A percentile compares a stretch with the other conserved stretches of the same genome.
These are phyloP conservation scores for Ogataea methylovora DNA, from an alignment of 805 yeast species.

Conservation along the genomic window DNA sequence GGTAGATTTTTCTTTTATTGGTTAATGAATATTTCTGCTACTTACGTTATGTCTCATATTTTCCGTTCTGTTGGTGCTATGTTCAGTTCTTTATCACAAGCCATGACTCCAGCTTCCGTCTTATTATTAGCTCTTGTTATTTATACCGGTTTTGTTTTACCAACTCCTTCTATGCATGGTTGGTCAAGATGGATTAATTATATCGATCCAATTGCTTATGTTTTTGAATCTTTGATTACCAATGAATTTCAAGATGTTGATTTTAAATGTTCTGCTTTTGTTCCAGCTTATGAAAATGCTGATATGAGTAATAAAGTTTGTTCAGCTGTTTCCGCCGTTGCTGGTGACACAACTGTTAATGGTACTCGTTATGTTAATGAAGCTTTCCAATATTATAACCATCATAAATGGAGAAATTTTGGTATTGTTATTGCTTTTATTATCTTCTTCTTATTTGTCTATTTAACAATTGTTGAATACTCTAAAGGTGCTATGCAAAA, in stretches of 20 bases:
- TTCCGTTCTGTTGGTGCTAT: constrained; percentile 48
- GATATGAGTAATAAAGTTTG: constrained; percentile 9
- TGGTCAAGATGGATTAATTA: constrained; percentile 65
- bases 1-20: constrained; percentile 50
- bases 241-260: constrained; percentile 44
- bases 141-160: constrained; percentile 53
- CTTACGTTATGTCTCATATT: constrained; percentile 46
- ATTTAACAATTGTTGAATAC: constrained; percentile 44
- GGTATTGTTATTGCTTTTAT: constrained; percentile 54
- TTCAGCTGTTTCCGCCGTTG: constrained; percentile 41
- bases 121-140: constrained; percentile 39
- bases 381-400: constrained; percentile 41
- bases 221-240: constrained; percentile 47
- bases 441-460: constrained; percentile 44
- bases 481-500: constrained; percentile 53
- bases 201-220: constrained; percentile 49
- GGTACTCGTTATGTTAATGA: constrained; percentile 48
- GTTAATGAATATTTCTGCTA: constrained; percentile 33
- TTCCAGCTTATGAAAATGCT: constrained; percentile 33
- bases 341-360: constrained; percentile 41
- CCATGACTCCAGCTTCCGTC: constrained; percentile 53
- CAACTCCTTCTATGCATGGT: constrained; percentile 47
- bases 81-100: constrained; percentile 38
- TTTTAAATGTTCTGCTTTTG: constrained; percentile 37
- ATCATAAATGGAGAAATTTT: constrained; percentile 73